Evolutionary conservation across 1,284 basidiomycete species (phyloP), one percentile per base, ranked within the genome.

Genomic region (Ceratobasidium theobromae): DNA sequence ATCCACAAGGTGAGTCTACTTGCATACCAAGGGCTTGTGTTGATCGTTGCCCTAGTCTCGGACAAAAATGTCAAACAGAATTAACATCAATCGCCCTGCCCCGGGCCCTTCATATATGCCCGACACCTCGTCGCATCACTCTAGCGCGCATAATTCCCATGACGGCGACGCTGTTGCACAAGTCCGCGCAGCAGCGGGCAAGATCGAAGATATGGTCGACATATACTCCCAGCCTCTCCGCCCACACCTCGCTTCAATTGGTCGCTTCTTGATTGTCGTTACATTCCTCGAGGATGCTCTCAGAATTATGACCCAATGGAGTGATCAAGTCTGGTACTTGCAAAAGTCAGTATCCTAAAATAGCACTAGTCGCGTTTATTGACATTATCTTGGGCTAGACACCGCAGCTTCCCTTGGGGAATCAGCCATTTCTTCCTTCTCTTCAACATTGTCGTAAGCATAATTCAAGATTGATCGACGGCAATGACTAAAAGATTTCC

Each of bases 271-370:
- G 71, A 99, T 99, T 76, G 94, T 99, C 65, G 94, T 97, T 46
- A 99, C 96, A 4, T 99, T 99, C 80, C 80, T 96, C 75, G 96
- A 99, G 81, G 96, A 99, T 76, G 93, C 96, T 11, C 79, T 97
- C 74, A 82, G 96, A 72, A 99, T 99, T 76, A 70, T 92, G 69
- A 93, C 94, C 9, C 96, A 98, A 77, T 98, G 94, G 93, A 76
- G 84, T 58, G 96, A 99, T 79, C 96, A 99, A 78, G 84, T 95
- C 58, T 98, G 95, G 92, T 98, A 97, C 77, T 81, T 98, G 73
- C 91, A 95, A 77, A 88, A 87, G 92, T 93, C 72, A 74, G 88
- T 83, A 12, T 21, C 68, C 67, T 30, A 21, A 43, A 5, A n/a
- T 6, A 27, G 45, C 38, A 16, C 27, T 23, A 8, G 23, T 32